These are phyloP conservation scores for Kitagawia praeruptora DNA, from an alignment of 129 eudicot genomes.

Conservation along the genomic window DNA sequence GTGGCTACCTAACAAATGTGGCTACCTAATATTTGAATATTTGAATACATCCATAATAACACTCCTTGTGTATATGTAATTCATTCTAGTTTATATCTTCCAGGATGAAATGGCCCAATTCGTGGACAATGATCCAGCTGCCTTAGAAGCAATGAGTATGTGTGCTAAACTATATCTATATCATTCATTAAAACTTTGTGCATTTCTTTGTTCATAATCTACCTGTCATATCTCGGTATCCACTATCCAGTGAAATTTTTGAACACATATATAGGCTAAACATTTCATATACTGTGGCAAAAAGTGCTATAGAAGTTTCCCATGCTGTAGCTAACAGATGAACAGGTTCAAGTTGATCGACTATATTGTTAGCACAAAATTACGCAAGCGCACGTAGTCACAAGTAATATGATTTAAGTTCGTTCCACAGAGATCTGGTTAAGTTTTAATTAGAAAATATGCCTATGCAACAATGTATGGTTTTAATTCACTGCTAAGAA, in stretches of 20 bases:
- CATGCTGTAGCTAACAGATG: constrained; percentile 92
- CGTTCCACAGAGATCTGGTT: no score
- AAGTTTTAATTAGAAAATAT: no score
- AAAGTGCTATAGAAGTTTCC: constrained; percentile 70
- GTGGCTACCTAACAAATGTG: no score
- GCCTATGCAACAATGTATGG: no score
- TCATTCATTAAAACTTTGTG: not conserved
- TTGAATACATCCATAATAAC: no score
- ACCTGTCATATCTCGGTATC: not conserved
- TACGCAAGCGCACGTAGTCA: no score
- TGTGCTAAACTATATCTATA: not conserved
- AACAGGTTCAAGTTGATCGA: constrained; percentile 60
- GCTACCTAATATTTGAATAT: no score
- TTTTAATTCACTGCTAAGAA: no score
- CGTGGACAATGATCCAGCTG: constrained; percentile 96
- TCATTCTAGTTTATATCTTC: constrained; percentile 7
- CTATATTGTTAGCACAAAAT: no score
- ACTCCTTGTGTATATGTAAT: not conserved
- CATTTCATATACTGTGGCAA: constrained; percentile 31
- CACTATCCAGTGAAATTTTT: not conserved
- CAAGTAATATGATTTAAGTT: no score
- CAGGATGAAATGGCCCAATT: constrained; percentile 79
- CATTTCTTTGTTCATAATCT: constrained; percentile 2
- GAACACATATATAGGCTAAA: constrained; percentile 4
- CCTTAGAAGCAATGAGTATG: constrained; percentile 83